phyloP scores from a whole-genome alignment of 441 rosid genomes.

The Rhodomyrtus psidioides region DNA sequence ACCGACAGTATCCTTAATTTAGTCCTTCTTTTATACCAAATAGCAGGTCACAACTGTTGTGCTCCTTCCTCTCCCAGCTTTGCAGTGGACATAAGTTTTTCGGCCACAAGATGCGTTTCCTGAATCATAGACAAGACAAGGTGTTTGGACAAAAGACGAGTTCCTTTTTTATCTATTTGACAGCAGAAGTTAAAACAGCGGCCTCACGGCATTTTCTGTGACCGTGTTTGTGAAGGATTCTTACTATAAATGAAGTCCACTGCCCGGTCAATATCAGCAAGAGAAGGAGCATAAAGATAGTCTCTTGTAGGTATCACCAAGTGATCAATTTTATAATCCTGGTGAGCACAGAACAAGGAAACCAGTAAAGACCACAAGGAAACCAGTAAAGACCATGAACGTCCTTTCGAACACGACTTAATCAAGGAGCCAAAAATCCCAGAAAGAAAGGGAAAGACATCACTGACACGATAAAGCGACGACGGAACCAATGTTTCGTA shows the following conservation, averaged over 20 bases:
- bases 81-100: slow-evolving; percentile 80
- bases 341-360: background rate
- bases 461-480: slow-evolving; percentile 41
- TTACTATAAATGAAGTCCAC: slow-evolving; percentile 68
- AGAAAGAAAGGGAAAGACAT: background rate
- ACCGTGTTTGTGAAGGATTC: slow-evolving; percentile 1
- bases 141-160: background rate
- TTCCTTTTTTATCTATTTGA: background rate
- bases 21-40: slow-evolving; percentile 31
- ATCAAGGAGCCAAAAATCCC: background rate
- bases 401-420: background rate
- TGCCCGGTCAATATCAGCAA: slow-evolving; percentile 49
- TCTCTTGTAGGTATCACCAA: slow-evolving; percentile 82
- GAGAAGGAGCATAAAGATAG: slow-evolving; percentile 72
- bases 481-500: slow-evolving; percentile 73
- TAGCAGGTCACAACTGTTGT: slow-evolving; percentile 79
- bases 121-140: slow-evolving; percentile 9
- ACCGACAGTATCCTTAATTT: background rate
- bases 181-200: fast-evolving
- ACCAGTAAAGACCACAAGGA: background rate
- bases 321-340: slow-evolving; percentile 75
- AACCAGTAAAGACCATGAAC: background rate
- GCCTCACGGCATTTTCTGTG: background rate
- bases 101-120: slow-evolving; percentile 49
- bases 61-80: slow-evolving; percentile 86